Evolutionary conservation across 2,329 filamentous ascomycete genomes (phyloP), one percentile per base, ranked within the genome.

Genomic region (Colletotrichum sp.): DNA sequence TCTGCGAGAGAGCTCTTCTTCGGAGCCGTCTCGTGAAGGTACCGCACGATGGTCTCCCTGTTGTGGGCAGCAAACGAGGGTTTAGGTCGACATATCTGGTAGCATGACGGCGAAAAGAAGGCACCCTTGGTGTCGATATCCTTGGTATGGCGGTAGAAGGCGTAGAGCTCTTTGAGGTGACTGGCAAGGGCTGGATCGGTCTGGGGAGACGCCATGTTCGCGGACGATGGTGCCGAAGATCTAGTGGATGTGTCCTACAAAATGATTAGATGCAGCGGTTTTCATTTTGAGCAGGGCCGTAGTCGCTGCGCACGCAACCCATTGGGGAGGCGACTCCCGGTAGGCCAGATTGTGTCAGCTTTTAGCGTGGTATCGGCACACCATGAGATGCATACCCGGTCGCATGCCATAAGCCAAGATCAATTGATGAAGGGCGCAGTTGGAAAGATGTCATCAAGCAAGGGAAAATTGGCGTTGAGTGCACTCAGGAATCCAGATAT

Each of bases 61-160:
- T 78, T 43, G 2, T 24, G 55, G 1, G 79, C 78, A 7, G 78
- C 78, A 36, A 78, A 80, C 2, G 78, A 71, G 0, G 79, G 79
- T 1, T 74, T 38, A 0, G 77, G 73, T 8, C 78, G 77, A 65
- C 78, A 81, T 15, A 80, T 78, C 27, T 81, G 47, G 31, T 64
- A 67, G 18, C 71, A 75, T 1, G n/a, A 51, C 3, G 63, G 18
- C 4, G 66, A 68, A 9, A 75, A 59, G 18, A 75, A 75, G 0
- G 38, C 34, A 3, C 43, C 73, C 15, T 70, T 70, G 34, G 58
- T 57, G 8, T 75, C 66, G 12, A 74, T 71, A 18, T 61, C 47
- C 2, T 29, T 7, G 6, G 71, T 69, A 15, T 67, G 66, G 8
- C 73, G 71, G 15, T 75, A 74, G 6, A 51, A 38, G 18, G 58